A percentile compares a stretch with the other conserved stretches of the same genome.
Conservation (phyloP, 331 rosid genomes). For the Malus hybrid region DNA sequence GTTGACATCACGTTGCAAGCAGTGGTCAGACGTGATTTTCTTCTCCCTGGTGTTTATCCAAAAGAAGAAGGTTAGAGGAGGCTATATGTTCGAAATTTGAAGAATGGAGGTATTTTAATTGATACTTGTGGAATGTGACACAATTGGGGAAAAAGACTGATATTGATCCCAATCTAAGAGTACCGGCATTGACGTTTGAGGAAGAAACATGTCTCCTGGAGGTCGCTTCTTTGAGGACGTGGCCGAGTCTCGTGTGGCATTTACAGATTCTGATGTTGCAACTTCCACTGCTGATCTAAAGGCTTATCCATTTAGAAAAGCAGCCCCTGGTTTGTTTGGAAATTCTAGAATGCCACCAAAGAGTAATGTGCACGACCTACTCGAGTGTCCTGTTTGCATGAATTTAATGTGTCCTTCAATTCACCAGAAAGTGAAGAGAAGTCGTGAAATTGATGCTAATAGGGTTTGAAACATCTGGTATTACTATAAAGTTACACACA, state of each 20-base stretch:
- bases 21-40: no score
- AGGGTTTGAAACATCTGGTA: not conserved
- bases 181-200: constrained; percentile 1
- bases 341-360: constrained; percentile 22
- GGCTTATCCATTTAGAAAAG: constrained; percentile 23
- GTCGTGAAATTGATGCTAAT: not conserved
- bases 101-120: not conserved
- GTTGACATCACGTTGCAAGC: no score
- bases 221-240: constrained; percentile 30
- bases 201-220: constrained; percentile 26
- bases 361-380: constrained; percentile 37
- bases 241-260: constrained; percentile 19
- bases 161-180: constrained; percentile 9
- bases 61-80: no score
- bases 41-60: no score
- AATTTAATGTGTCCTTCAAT: constrained; percentile 49
- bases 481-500: not conserved
- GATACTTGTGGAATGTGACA: not conserved
- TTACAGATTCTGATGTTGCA: constrained; percentile 23
- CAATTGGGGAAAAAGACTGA: not conserved
- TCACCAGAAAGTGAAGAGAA: constrained; percentile 8
- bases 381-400: constrained; percentile 57
- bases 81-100: no score
- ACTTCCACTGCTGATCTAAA: constrained; percentile 25
- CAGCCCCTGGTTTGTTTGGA: constrained; percentile 14